phyloP scores from a whole-genome alignment of 2,329 filamentous ascomycete genomes.

The Chaetomium globosum region DNA sequence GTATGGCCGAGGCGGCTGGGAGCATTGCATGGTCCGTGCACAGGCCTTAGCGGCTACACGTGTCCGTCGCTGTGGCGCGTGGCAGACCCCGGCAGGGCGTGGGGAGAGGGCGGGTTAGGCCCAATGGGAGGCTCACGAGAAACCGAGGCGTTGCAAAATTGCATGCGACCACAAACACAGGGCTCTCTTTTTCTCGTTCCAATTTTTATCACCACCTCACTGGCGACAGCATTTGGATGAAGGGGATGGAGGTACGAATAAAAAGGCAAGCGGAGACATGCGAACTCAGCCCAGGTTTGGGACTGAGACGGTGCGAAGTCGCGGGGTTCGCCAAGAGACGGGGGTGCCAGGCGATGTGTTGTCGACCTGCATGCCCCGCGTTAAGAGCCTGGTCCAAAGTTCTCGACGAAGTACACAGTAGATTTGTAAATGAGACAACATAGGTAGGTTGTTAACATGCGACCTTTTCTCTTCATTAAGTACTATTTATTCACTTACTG shows the following conservation, averaged over 20 bases:
- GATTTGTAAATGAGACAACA: no score
- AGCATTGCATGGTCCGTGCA: conserved; percentile 28
- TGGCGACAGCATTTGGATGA: background rate
- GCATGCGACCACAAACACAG: background rate
- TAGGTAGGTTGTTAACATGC: no score
- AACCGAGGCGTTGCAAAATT: background rate
- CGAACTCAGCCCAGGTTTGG: background rate
- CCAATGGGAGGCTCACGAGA: conserved; percentile 9
- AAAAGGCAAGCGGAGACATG: background rate
- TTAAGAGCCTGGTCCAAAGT: background rate
- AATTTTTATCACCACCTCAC: background rate
- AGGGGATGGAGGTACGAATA: background rate
- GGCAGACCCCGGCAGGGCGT: conserved; percentile 3
- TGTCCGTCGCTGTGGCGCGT: conserved; percentile 31
- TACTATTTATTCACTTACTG: background rate
- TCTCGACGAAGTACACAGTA: no score
- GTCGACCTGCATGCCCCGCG: background rate
- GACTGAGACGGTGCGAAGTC: background rate
- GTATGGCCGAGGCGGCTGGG: conserved; percentile 28
- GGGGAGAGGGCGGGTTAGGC: background rate
- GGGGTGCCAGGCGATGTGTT: background rate
- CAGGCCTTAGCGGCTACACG: conserved; percentile 28
- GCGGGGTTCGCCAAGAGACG: background rate
- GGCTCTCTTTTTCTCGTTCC: background rate
- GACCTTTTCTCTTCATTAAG: no score